phyloP scores from a whole-genome alignment of 2,329 filamentous ascomycete genomes.

The Colletotrichum scovillei region DNA sequence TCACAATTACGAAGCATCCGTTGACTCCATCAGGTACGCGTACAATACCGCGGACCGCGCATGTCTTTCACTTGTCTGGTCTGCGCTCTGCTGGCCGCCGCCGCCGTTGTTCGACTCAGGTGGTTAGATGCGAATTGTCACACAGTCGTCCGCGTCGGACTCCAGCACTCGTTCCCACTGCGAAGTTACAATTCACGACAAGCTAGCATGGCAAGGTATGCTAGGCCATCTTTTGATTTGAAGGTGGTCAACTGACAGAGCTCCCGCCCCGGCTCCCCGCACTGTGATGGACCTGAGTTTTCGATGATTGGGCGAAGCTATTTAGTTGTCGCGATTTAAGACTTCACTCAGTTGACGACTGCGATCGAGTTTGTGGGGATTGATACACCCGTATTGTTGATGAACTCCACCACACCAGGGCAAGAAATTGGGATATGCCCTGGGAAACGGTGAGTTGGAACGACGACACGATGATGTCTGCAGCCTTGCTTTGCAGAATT shows the following conservation, averaged over 20 bases:
- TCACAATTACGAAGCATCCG: not conserved
- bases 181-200: not conserved
- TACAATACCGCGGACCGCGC: not conserved
- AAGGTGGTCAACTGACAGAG: constrained; percentile 16
- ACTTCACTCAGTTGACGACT: constrained; percentile 5
- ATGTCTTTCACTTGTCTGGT: not conserved
- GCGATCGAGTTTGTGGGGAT: constrained; percentile 10
- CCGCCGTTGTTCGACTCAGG: not conserved
- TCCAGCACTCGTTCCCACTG: not conserved
- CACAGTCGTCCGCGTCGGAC: not conserved
- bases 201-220: constrained; percentile 1
- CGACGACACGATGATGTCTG: not conserved
- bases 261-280: constrained; percentile 6
- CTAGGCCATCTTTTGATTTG: not conserved
- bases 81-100: not conserved
- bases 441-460: constrained; percentile 8
- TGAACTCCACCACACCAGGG: constrained; percentile 7
- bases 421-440: constrained; percentile 27
- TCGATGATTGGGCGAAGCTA: not conserved
- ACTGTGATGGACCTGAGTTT: not conserved
- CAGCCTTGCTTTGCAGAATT: constrained; percentile 8
- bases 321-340: not conserved
- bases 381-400: not conserved
- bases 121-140: not conserved
- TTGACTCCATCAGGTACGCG: not conserved